Evolutionary conservation across 345 rosid species (phyloP).

Genomic region (Eucalyptus pauciflora): DNA sequence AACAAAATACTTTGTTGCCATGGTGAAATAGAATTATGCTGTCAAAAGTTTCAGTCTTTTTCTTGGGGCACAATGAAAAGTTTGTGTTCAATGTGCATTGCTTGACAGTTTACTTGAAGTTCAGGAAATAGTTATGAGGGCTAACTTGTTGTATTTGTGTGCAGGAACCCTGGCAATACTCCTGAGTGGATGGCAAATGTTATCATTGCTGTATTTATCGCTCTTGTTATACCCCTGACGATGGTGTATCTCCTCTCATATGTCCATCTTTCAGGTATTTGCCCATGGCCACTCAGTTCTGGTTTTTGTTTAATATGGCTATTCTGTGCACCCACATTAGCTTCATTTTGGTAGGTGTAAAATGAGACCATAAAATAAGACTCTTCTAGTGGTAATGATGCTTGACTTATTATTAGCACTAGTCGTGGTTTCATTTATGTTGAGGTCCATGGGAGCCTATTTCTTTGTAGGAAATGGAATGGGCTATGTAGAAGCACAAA

Average conservation of each 20-base stretch:
- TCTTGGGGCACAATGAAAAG: neutral
- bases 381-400: neutral
- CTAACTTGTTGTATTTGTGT: neutral
- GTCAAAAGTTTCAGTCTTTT: neutral
- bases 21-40: neutral
- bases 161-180: slow-evolving; percentile 76
- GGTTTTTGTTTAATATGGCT: neutral
- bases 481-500: neutral
- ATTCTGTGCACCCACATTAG: neutral
- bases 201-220: slow-evolving; percentile 41
- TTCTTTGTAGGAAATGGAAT: neutral
- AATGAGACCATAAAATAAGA: neutral
- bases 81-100: neutral
- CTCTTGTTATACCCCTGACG: slow-evolving; percentile 56
- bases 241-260: slow-evolving; percentile 78
- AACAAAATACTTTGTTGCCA: neutral
- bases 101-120: neutral
- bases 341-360: neutral
- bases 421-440: neutral
- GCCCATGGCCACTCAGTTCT: neutral
- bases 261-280: slow-evolving; percentile 75
- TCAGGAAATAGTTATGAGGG: neutral
- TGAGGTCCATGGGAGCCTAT: neutral
- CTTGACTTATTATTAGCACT: neutral
- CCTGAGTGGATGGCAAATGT: slow-evolving; percentile 85